Base-by-base conservation (phyloP, 2,329 filamentous ascomycete species). In the Trichoderma sp. region DNA sequence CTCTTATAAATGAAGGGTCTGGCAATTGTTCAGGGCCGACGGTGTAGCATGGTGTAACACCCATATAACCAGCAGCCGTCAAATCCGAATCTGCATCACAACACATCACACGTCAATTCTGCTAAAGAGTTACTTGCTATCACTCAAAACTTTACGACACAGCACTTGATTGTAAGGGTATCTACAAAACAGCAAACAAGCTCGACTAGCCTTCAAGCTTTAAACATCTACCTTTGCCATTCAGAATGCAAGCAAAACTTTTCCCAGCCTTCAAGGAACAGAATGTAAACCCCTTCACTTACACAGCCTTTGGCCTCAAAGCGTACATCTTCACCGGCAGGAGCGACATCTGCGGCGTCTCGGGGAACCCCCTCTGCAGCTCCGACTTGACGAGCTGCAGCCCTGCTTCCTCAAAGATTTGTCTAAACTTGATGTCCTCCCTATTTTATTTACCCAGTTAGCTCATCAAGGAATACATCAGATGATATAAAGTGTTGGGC, bases 301-400 rank as follows among this genome's bases (percentile, higher is more conserved):
- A 32, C 14, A 46, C 10, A 21, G 34, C 43, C 26, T 66, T 69
- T 13, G 59, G 52, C 55, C 59, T 88, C 73, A 97, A 79, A 1
- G 92, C 94, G 80, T 94, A 97, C 78, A 90, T 91, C 74, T 88
- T 86, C 21, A 97, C 90, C 0, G 92, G 91, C 73, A 90, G 89
- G 37, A 97, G 77, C 5, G 70, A 68, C 28, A 37, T 52, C 46
- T 37, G n/a, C 28, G 5, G 21, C 68, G 0, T 87, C 1, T 89
- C 89, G 59, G 76, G 77, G 18, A 96, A 89, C 0, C 92, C 92
- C 46, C 84, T 86, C 80, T 96, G 92, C 60, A 92, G 73, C 77
- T 96, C 92, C 0, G 87, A 89, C 76, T 83, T 87, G 43, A 93
- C 79, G n/a, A 97, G 76, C 66, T 82, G 84, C 72, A 96, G 77